phyloP scores from a whole-genome alignment of 495 filamentous ascomycete genomes.

The Xylaria telfairii region DNA sequence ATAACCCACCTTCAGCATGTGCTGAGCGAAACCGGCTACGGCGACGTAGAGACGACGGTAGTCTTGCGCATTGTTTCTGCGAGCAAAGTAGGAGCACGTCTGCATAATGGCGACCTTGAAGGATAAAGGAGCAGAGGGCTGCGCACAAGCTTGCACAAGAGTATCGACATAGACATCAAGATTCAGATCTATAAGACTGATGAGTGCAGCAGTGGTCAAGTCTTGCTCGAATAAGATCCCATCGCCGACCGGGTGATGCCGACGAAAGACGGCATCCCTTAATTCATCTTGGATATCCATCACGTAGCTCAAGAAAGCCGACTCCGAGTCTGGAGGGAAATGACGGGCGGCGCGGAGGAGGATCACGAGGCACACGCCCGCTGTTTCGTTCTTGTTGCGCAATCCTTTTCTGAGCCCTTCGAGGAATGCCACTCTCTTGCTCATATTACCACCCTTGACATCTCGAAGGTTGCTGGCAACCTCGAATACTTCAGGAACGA shows the following conservation, averaged over 20 bases:
- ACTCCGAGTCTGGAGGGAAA: slow-evolving; percentile 64
- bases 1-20: slow-evolving; percentile 55
- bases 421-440: slow-evolving; percentile 67
- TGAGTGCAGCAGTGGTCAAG: slow-evolving; percentile 69
- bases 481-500: slow-evolving; percentile 69
- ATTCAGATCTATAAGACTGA: slow-evolving; percentile 63
- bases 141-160: slow-evolving; percentile 59
- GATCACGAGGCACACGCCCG: slow-evolving; percentile 65
- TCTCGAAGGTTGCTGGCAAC: slow-evolving; percentile 66
- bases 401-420: slow-evolving; percentile 65
- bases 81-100: slow-evolving; percentile 61
- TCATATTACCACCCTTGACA: slow-evolving; percentile 61
- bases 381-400: slow-evolving; percentile 62
- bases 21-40: slow-evolving; percentile 60
- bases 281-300: slow-evolving; percentile 71
- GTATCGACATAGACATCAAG: slow-evolving; percentile 61
- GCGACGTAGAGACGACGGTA: slow-evolving; percentile 60
- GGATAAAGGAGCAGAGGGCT: slow-evolving; percentile 58
- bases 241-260: slow-evolving; percentile 52
- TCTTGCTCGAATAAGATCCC: slow-evolving; percentile 59
- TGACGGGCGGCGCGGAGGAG: slow-evolving; percentile 65
- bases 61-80: slow-evolving; percentile 52
- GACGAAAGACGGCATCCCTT: slow-evolving; percentile 65
- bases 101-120: slow-evolving; percentile 68
- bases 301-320: slow-evolving; percentile 66